Percentiles rank a stretch among this genome's conserved stretches.
phyloP scores from a whole-genome alignment of 2,329 filamentous ascomycete species.

The Periconia sp. region DNA sequence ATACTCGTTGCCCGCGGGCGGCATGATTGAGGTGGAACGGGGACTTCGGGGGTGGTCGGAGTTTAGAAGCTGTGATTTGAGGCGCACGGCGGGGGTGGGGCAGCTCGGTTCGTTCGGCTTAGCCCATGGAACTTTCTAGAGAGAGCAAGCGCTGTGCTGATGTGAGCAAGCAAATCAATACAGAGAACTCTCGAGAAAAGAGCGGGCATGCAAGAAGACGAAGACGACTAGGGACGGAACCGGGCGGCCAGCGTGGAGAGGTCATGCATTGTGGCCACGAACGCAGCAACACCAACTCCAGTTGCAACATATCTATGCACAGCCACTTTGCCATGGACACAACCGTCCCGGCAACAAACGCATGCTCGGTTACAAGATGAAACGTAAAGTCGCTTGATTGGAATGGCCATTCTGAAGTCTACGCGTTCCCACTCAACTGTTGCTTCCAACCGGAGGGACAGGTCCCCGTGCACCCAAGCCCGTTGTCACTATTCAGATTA shows the following conservation, averaged over 20 bases:
- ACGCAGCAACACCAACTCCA: too few relatives aligned
- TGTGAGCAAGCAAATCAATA: too few relatives aligned
- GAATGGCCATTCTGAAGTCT: neutral
- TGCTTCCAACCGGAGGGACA: conserved; percentile 31
- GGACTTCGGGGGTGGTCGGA: conserved; percentile 2
- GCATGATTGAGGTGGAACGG: conserved; percentile 5
- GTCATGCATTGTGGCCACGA: too few relatives aligned
- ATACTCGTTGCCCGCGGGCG: conserved; percentile 42
- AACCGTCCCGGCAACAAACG: too few relatives aligned
- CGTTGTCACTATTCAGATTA: conserved; percentile 36
- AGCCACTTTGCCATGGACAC: too few relatives aligned
- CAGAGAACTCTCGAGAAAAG: neutral
- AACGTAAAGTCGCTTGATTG: neutral
- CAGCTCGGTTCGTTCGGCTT: conserved; percentile 2
- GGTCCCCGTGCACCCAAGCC: conserved; percentile 30
- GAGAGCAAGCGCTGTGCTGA: conserved; percentile 10
- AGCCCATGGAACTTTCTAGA: conserved; percentile 12
- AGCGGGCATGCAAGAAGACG: neutral
- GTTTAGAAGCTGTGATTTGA: conserved; percentile 8
- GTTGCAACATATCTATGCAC: too few relatives aligned
- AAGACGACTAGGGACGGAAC: neutral
- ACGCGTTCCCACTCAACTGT: conserved; percentile 32
- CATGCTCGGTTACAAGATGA: neutral
- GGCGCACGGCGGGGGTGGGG: conserved; percentile 1
- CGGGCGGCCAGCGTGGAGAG: too few relatives aligned